A percentile compares a stretch with the other conserved stretches of the same genome.
These are phyloP conservation scores for Arxiozyma heterogenica DNA, from an alignment of 1,139 yeast genomes.

Conservation along the genomic window DNA sequence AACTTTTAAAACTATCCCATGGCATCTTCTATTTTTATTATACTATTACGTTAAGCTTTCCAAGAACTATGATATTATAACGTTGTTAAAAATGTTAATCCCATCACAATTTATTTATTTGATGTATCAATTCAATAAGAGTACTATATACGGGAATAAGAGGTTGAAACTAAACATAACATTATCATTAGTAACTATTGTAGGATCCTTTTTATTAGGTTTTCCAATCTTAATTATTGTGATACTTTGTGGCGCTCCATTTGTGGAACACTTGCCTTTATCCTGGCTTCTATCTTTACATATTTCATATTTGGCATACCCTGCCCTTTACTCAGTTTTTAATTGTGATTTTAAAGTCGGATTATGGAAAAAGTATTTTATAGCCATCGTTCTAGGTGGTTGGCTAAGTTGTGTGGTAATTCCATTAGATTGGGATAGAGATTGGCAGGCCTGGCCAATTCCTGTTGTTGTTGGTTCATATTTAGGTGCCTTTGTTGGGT, in stretches of 20 bases:
- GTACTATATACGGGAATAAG: conserved; percentile 30
- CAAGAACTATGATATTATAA: conserved; percentile 30
- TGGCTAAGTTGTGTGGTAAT: conserved; percentile 94
- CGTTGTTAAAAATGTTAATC: conserved; percentile 19
- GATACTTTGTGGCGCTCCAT: conserved; percentile 82
- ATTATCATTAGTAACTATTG: conserved; percentile 34
- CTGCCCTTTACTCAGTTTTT: conserved; percentile 54
- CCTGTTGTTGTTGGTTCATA: conserved; percentile 79
- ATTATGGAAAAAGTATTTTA: conserved; percentile 37
- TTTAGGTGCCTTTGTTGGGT: conserved; percentile 59
- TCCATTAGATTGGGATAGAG: conserved; percentile 95
- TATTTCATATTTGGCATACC: conserved; percentile 46
- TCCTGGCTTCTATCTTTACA: conserved; percentile 61
- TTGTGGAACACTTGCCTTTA: conserved; percentile 44
- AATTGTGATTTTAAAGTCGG: conserved; percentile 49
- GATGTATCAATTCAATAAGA: conserved; percentile 23
- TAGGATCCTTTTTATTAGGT: conserved; percentile 37
- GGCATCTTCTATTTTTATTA: conserved; percentile 39
- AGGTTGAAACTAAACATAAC: conserved; percentile 31
- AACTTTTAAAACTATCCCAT: conserved; percentile 36
- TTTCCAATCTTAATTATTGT: conserved; percentile 44
- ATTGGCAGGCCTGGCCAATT: conserved; percentile 97
- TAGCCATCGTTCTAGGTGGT: conserved; percentile 56
- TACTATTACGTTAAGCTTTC: conserved; percentile 34
- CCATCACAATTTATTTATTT: conserved; percentile 26